Evolutionary conservation across 2,329 filamentous ascomycete genomes (phyloP), one percentile per base, ranked within the genome.

Genomic region (Cryphonectria parasitica): DNA sequence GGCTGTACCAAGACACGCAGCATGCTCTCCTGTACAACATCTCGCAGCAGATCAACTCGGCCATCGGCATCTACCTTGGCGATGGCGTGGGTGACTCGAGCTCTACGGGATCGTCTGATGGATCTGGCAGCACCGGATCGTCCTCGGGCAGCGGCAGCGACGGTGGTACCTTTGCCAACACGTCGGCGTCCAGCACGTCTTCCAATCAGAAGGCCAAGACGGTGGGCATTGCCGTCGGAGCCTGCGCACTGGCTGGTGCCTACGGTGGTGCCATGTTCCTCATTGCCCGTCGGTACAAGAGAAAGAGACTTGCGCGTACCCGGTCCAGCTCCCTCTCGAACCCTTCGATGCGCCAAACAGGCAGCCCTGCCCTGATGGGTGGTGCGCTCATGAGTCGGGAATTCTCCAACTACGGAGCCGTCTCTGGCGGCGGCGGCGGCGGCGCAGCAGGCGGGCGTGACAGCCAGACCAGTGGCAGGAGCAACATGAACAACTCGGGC

Each of bases 211-310:
- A 84, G 76, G 89, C 88, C 58, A 91, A 89, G 45, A 90, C 87
- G 1, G 88, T 87, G 34, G 89, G 88, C 74, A 90, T 97, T 77
- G 93, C 91, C 69, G 86, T 93, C 31, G 93, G 93, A 76, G 91
- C 93, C 36, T 89, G 95, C 43, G 88, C 88, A 60, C 90, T 94
- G 77, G 93, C 93, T 58, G 92, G 91, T 66, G 90, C 94, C n/a
- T 97, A 97, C 75, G 95, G 94, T 77, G 93, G 92, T 17, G 94
- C 93, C 79, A 97, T 98, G 95, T 95, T 97, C 84, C 90, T 96
- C 77, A 89, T 97, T 75, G 95, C 95, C 65, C 91, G 94, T 73
- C 89, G 95, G 72, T 97, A 97, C 87, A 93, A 95, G 86, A 91
- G 92, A 83, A 94, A 92, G 87, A 91, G 90, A 82, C 88, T 92